Base-by-base conservation (phyloP, 1,284 basidiomycete species). In the Erythrobasidium hasegawianum region DNA sequence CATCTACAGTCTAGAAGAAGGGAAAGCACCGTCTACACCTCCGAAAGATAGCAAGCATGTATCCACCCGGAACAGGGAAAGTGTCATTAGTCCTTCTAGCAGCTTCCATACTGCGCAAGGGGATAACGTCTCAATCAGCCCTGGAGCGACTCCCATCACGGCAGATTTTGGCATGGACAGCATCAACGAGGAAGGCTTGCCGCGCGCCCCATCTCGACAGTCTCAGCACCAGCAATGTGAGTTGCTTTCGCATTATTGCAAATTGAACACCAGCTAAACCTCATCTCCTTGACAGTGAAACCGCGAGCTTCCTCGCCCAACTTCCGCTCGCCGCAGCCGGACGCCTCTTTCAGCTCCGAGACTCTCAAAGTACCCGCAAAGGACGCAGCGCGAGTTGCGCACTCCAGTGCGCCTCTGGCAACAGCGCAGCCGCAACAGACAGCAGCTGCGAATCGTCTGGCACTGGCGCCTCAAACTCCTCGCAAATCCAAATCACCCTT, bases 261-360 rank as follows among this genome's bases (percentile, higher is more conserved):
- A 11, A n/a, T 33, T 5, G 4, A 24, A n/a, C n/a, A 7, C 24
- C n/a, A n/a, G n/a, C n/a, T n/a, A n/a, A n/a, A n/a, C n/a, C n/a
- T n/a, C n/a, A n/a, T n/a, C n/a, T n/a, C 16, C 22, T 2, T 22
- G n/a, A n/a, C n/a, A 64, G 61, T 64, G 10, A 64, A 64, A 49
- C 53, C 61, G 16, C 55, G 61, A 40, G 61, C 61, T 29, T 64
- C 61, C 13, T 64, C 61, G 1, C 61, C 61, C 27, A 64, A 64
- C 22, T 24, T 64, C 22, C 53, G 52, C 33, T 47, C 43, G 14
- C 43, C 16, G 16, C 43, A 7, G 4, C 43, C 22, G 8, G 14
- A 47, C 16, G 43, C 43, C 8, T n/a, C 43, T 8, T 47, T 47
- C 43, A 47, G 43, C 43, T 24, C n/a, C 4, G 43, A 47, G 43